Evolutionary conservation across 495 filamentous ascomycete species (phyloP), one percentile per base, ranked within the genome.

Genomic region (Annulohypoxylon stygium): DNA sequence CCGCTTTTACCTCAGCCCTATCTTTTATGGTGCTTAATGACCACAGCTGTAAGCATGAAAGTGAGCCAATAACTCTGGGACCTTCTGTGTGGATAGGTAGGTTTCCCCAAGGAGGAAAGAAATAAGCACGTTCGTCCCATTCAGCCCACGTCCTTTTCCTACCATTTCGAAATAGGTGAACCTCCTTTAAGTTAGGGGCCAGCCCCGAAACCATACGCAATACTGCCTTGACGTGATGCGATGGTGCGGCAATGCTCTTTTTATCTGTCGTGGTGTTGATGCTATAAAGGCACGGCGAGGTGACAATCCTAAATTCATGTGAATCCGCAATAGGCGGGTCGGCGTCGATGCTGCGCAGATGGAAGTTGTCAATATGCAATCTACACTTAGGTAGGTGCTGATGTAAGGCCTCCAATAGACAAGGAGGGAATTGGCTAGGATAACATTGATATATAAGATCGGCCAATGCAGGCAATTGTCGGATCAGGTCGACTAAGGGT

Each of bases 201-300:
- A 60, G 30, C 26, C 55, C 55, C 26, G 53, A 14, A 23, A 67
- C 41, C 2, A 67, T n/a, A 12, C 53, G 63, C 3, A 57, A 47
- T 16, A 58, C 37, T 45, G 23, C 39, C 9, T 12, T n/a, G n/a
- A 58, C 10, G 5, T 45, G 51, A 59, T 59, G 37, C 5, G 18
- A 2, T 9, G 51, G 50, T 9, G 14, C 5, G 45, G 5, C 1
- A 11, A 23, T 26, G 14, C 6, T 3, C 14, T 11, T 41, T 34
- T 14, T 2, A 45, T 20, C 6, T 23, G 20, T 26, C 14, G 2
- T 2, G 1, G 48, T 45, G 14, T 23, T 34, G 37, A 66, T 50
- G 41, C 53, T 67, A 26, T 67, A 48, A 18, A 67, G 64, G 53
- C 64, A 67, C 30, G 64, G 64, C 20, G 64, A 67, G 4, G 37